These are phyloP conservation scores for Calonectria multiphialidica DNA, from an alignment of 2,329 filamentous ascomycete genomes.

Conservation along the genomic window DNA sequence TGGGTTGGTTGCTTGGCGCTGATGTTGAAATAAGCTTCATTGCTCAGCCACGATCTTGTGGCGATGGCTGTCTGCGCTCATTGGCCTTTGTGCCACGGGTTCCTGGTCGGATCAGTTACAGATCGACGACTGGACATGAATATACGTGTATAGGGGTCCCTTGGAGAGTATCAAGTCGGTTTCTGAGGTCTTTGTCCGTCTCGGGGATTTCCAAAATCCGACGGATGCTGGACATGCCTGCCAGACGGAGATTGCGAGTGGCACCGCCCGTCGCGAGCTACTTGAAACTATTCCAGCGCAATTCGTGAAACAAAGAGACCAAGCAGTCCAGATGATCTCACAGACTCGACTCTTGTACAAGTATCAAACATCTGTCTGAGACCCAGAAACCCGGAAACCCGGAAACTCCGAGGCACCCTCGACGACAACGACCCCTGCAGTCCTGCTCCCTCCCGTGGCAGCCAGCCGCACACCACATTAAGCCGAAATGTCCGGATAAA, in stretches of 20 bases:
- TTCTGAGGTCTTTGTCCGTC: too few relatives aligned
- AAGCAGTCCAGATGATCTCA: too few relatives aligned
- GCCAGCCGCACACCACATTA: not conserved
- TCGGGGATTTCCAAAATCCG: too few relatives aligned
- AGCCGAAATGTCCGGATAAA: not conserved
- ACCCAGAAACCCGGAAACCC: not conserved
- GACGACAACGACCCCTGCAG: not conserved
- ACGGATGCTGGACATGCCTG: too few relatives aligned
- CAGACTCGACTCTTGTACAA: not conserved
- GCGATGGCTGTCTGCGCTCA: not conserved
- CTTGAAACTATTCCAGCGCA: too few relatives aligned
- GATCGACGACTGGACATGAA: not conserved
- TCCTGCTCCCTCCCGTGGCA: not conserved
- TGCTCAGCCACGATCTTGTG: constrained; percentile 9
- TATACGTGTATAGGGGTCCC: too few relatives aligned
- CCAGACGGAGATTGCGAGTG: too few relatives aligned
- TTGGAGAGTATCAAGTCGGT: too few relatives aligned
- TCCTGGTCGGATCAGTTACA: not conserved
- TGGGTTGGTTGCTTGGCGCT: not conserved
- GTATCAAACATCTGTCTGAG: too few relatives aligned
- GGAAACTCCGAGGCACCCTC: not conserved
- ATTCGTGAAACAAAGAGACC: not conserved
- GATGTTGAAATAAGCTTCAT: constrained; percentile 15
- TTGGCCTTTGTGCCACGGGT: not conserved
- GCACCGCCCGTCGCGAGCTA: too few relatives aligned